Conservation (phyloP, 148 eudicot genomes). For the Beta vulgaris region DNA sequence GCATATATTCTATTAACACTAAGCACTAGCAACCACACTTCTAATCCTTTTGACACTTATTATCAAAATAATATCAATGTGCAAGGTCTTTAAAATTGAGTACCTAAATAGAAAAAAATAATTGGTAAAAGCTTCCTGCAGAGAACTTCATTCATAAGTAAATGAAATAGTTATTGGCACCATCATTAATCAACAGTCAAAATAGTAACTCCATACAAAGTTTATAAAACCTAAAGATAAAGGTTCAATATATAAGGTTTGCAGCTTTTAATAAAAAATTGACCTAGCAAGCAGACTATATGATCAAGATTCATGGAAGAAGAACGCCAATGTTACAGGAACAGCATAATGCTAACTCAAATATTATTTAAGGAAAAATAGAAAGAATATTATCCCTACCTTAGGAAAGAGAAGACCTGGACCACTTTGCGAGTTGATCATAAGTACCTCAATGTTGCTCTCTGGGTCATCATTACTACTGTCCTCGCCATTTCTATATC, state of each 20-base stretch:
- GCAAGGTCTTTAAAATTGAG: neutral
- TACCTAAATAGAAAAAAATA: neutral
- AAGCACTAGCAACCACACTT: neutral
- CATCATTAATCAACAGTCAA: neutral
- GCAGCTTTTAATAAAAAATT: neutral
- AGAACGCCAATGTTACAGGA: neutral
- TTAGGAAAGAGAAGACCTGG: slow-evolving; percentile 71
- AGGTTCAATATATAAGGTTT: neutral
- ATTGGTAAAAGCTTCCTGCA: neutral
- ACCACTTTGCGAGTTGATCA: slow-evolving; percentile 59
- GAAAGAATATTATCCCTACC: slow-evolving; percentile 27
- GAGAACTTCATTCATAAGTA: neutral
- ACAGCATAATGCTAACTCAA: neutral
- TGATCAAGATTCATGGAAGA: neutral
- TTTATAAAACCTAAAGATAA: neutral
- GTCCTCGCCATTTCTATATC: slow-evolving; percentile 39
- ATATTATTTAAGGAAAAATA: neutral
- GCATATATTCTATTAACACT: neutral
- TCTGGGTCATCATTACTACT: slow-evolving; percentile 27
- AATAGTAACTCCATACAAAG: too few relatives aligned
- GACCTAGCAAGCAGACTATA: neutral
- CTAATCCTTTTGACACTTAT: neutral
- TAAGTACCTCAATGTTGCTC: slow-evolving; percentile 55
- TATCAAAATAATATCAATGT: neutral
- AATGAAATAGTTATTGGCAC: neutral